Base-by-base conservation (phyloP, 2,329 filamentous ascomycete species). In the Penicillium sp. region DNA sequence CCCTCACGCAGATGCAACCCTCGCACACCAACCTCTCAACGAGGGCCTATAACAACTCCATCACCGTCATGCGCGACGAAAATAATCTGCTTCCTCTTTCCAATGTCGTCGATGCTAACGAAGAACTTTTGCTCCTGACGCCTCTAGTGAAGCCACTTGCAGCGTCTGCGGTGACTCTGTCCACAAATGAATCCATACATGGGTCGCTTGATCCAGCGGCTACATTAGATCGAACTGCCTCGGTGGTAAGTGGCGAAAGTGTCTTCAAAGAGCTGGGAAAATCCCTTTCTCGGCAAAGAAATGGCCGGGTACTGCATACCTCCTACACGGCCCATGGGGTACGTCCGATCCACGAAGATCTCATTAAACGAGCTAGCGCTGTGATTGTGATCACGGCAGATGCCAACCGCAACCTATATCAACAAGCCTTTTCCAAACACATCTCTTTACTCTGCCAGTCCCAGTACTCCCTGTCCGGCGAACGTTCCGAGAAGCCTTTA, bases 251-350 rank as follows among this genome's bases (percentile, higher is more conserved):
- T 64, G 93, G 93, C 27, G 93, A 98, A 75, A 88, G 90, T 29
- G 92, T 98, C 0, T 98, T 98, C 67, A 84, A 91, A 65, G 92
- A 96, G 70, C 82, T 98, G 24, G 93, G 93, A 1, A 86, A 91
- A 65, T 91, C 90, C 7, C 79, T 98, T n/a, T 93, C 93, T 11
- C 84, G 93, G 52, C 90, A 92, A 62, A 83, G 93, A 22, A 91
- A 90, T 64, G 91, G 93, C 21, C 90, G 95, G 68, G 85, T 97
- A 6, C 79, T 97, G 16, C 92, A 98, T 73, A 96, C 93, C 1
- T 97, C 93, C 13, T 98, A 98, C 70, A 97, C 93, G 0, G 90
- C 92, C 1, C 96, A 96, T 65, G 93, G 93, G 14, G 88, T 98
- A 3, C 84, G 93, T 37, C 93, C 93, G 73, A 90, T 96, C 0